phyloP scores from a whole-genome alignment of 1,284 basidiomycete species.

The Sanghuangporus weigelae region DNA sequence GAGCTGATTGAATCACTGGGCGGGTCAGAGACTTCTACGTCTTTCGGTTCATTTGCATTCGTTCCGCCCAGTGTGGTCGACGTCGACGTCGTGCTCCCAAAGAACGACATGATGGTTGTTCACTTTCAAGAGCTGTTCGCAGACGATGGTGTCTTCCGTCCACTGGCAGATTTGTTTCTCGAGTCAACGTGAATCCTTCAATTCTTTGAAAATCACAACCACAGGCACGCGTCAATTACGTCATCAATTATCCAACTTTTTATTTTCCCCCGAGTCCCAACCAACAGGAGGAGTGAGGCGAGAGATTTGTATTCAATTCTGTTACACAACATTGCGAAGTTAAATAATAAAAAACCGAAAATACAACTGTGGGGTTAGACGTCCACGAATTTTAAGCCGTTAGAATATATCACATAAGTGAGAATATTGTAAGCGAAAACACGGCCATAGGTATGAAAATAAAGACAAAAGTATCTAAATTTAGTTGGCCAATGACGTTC shows the following conservation, averaged over 20 bases:
- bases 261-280: background rate
- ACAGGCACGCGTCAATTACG: background rate
- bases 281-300: background rate
- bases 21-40: constrained; percentile 71
- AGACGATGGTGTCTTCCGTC: background rate
- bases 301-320: background rate
- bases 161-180: background rate
- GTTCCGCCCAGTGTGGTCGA: constrained; percentile 27
- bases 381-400: background rate
- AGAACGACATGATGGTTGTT: constrained; percentile 36
- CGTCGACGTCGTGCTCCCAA: constrained; percentile 23
- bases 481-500: background rate
- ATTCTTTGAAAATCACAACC: no score
- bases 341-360: background rate
- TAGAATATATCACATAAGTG: background rate
- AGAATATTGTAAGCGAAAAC: background rate
- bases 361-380: background rate
- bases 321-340: background rate
- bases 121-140: background rate
- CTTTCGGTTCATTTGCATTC: constrained; percentile 41
- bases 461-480: background rate
- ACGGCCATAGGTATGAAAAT: background rate
- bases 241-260: background rate
- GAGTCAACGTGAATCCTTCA: background rate
- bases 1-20: constrained; percentile 73